Percentiles rank a stretch among this genome's conserved stretches.
phyloP scores from a whole-genome alignment of 352 stramenopile genomes.

The Globisporangium carolinianum region DNA sequence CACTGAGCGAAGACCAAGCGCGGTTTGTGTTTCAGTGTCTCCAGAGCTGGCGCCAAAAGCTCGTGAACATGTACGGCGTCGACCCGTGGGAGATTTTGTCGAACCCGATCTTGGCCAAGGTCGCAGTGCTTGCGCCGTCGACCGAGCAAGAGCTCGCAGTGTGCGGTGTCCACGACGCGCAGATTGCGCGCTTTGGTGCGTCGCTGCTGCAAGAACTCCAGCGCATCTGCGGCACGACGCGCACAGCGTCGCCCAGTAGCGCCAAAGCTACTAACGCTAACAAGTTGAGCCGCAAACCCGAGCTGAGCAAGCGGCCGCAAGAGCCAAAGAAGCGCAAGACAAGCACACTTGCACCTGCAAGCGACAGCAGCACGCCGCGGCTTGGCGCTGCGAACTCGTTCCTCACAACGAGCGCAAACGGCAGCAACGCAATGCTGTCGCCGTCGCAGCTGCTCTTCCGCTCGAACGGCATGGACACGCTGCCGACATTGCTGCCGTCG shows the following conservation, averaged over 20 bases:
- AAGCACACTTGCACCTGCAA: neutral
- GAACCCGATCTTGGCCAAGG: slow-evolving; percentile 65
- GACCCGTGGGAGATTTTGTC: slow-evolving; percentile 67
- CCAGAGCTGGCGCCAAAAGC: slow-evolving; percentile 73
- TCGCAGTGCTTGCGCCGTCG: slow-evolving; percentile 50
- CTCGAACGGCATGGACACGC: slow-evolving; percentile 26
- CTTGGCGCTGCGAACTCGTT: slow-evolving; percentile 15
- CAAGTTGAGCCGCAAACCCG: slow-evolving; percentile 8
- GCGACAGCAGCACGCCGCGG: slow-evolving; percentile 3
- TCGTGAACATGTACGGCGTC: slow-evolving; percentile 65
- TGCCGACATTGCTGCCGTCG: slow-evolving; percentile 50
- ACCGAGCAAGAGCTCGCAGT: slow-evolving; percentile 46
- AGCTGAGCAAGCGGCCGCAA: slow-evolving; percentile 5
- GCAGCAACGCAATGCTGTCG: slow-evolving; percentile 17
- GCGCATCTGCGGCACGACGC: slow-evolving; percentile 15
- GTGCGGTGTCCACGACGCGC: slow-evolving; percentile 40
- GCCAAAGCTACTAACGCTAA: neutral
- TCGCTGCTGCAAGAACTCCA: slow-evolving; percentile 55
- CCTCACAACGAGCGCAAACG: neutral
- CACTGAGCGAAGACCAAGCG: slow-evolving; percentile 52
- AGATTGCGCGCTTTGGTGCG: slow-evolving; percentile 49
- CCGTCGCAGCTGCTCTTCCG: slow-evolving; percentile 36
- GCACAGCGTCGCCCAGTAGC: slow-evolving; percentile 1
- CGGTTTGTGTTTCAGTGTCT: slow-evolving; percentile 59
- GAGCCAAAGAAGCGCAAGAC: slow-evolving; percentile 16